A percentile compares a stretch with the other conserved stretches of the same genome.
phyloP scores from a whole-genome alignment of 371 early-diverging fungal genomes.

The Basidiobolus meristosporus region DNA sequence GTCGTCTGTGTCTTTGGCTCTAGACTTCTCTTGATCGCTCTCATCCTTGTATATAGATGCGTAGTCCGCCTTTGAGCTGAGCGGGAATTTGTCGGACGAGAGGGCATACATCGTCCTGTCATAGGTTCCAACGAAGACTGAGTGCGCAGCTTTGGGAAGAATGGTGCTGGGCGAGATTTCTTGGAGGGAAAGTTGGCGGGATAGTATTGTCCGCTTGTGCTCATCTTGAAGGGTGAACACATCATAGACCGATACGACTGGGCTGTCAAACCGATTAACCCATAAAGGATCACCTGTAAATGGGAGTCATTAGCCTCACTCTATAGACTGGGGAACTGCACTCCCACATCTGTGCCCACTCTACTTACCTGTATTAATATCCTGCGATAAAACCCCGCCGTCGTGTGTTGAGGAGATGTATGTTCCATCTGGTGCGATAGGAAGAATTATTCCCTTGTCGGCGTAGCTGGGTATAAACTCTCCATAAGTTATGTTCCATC shows the following conservation, averaged over 20 bases:
- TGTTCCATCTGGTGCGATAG: constrained; percentile 8
- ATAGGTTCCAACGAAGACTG: constrained; percentile 24
- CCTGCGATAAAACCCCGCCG: constrained; percentile 13
- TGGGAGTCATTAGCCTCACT: neutral
- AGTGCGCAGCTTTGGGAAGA: constrained; percentile 5
- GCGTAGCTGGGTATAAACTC: constrained; percentile 4
- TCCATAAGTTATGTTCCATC: constrained; percentile 2
- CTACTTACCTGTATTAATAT: constrained; percentile 5
- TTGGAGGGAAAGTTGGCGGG: constrained; percentile 1
- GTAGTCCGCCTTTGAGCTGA: constrained; percentile 4
- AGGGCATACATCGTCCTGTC: constrained; percentile 33
- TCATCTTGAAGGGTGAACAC: constrained; percentile 7
- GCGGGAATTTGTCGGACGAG: constrained; percentile 29
- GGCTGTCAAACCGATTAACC: constrained; percentile 12
- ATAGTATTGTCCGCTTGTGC: neutral
- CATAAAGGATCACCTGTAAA: constrained; percentile 11
- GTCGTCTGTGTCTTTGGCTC: no score
- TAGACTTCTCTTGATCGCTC: no score
- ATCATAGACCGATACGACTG: constrained; percentile 14
- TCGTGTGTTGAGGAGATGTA: constrained; percentile 18
- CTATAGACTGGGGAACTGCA: neutral
- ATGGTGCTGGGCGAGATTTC: constrained; percentile 5
- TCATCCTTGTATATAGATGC: neutral
- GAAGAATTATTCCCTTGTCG: constrained; percentile 1
- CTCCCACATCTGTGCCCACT: neutral